Evolutionary conservation across 129 eudicot genomes (phyloP).

Genomic region (Artemisia annua): DNA sequence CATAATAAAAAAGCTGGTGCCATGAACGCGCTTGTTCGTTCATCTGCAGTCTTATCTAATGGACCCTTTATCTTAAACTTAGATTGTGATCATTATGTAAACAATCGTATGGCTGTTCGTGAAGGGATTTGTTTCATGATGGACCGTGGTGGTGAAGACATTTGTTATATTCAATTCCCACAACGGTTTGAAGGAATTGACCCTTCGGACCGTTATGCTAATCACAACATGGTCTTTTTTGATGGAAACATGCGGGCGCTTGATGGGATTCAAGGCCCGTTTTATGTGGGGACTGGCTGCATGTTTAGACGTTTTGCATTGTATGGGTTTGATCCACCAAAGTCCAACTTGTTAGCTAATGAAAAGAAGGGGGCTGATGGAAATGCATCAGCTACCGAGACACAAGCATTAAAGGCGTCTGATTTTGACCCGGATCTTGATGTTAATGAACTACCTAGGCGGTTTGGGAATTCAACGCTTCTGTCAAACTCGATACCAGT

Average conservation of each 20-base stretch:
- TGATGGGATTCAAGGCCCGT: slow-evolving; percentile 91
- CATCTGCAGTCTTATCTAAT: slow-evolving; percentile 78
- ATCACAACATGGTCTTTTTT: slow-evolving; percentile 83
- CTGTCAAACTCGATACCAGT: slow-evolving; percentile 69
- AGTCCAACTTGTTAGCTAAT: slow-evolving; percentile 16
- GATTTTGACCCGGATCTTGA: slow-evolving; percentile 85
- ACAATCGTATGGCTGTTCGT: slow-evolving; percentile 63
- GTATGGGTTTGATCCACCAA: slow-evolving; percentile 87
- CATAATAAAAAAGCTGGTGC: slow-evolving; percentile 99
- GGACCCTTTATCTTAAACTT: slow-evolving; percentile 87
- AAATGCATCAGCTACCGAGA: slow-evolving; percentile 25
- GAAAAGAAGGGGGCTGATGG: slow-evolving; percentile 31
- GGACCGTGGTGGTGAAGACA: slow-evolving; percentile 93
- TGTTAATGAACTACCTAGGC: slow-evolving; percentile 61
- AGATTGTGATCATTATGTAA: slow-evolving; percentile 79
- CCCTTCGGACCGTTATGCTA: slow-evolving; percentile 94
- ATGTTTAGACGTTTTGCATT: slow-evolving; percentile 90
- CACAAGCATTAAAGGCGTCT: slow-evolving; percentile 55
- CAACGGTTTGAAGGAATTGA: slow-evolving; percentile 96
- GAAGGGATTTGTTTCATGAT: slow-evolving; percentile 99
- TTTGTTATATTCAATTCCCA: slow-evolving; percentile 89
- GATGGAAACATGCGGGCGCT: slow-evolving; percentile 97
- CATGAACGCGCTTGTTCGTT: slow-evolving; percentile 85
- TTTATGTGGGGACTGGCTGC: slow-evolving; percentile 87
- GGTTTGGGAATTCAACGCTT: slow-evolving; percentile 81